Evolutionary conservation across 768 basidiomycete genomes (phyloP).

Genomic region (Tremella yokohamensis): DNA sequence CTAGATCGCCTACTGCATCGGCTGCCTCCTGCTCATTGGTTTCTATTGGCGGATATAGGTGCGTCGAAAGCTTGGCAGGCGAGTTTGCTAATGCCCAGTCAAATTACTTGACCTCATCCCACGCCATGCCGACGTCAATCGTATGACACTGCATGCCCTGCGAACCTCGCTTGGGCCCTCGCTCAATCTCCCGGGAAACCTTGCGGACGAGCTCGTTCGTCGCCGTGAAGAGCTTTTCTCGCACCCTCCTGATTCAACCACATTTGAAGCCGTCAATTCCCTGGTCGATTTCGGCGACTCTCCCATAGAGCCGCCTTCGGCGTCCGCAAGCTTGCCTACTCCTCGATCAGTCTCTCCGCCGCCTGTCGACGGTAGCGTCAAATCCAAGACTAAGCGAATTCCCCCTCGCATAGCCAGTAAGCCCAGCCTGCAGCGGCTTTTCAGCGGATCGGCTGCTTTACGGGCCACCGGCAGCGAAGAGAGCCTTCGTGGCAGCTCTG

Average conservation of each 20-base stretch:
- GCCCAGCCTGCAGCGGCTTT: slow-evolving; percentile 32
- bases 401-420: slow-evolving; percentile 23
- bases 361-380: not conserved
- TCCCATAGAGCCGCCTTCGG: slow-evolving; percentile 12
- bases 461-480: slow-evolving; percentile 13
- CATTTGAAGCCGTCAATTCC: slow-evolving; percentile 16
- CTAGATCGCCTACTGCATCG: slow-evolving; percentile 64
- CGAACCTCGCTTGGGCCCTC: slow-evolving; percentile 78
- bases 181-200: slow-evolving; percentile 41
- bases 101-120: slow-evolving; percentile 71
- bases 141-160: slow-evolving; percentile 89
- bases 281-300: slow-evolving; percentile 41
- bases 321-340: not conserved
- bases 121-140: slow-evolving; percentile 65
- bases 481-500: slow-evolving; percentile 10
- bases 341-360: not conserved
- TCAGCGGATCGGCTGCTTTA: slow-evolving; percentile 10
- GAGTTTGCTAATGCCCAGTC: slow-evolving; percentile 13
- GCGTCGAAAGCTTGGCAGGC: slow-evolving; percentile 49
- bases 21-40: slow-evolving; percentile 75
- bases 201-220: slow-evolving; percentile 42
- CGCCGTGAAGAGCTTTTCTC: slow-evolving; percentile 33
- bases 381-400: not conserved
- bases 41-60: slow-evolving; percentile 75
- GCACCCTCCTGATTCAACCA: slow-evolving; percentile 21